Evolutionary conservation across 1,284 basidiomycete genomes (phyloP).

Genomic region (Amylostereum areolatum): DNA sequence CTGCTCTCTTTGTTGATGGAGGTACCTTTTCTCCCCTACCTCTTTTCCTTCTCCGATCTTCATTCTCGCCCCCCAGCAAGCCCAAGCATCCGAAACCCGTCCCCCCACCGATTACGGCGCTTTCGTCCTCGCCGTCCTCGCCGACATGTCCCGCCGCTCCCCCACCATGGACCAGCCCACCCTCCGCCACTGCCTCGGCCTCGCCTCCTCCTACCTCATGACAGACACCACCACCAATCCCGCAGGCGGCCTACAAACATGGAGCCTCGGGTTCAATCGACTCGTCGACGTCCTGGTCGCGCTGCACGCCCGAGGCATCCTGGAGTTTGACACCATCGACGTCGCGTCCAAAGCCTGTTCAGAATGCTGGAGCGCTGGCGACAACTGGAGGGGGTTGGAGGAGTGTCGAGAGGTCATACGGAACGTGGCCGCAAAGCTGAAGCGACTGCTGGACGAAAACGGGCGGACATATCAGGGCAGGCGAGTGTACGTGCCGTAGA

Average conservation of each 20-base stretch:
- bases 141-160: conserved; percentile 40
- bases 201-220: conserved; percentile 70
- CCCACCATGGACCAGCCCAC: conserved; percentile 53
- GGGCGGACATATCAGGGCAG: conserved; percentile 62
- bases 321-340: conserved; percentile 67
- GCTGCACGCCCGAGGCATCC: conserved; percentile 54
- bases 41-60: background rate
- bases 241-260: conserved; percentile 47
- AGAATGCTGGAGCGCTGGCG: conserved; percentile 72
- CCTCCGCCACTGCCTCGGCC: conserved; percentile 55
- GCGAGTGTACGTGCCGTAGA: conserved; percentile 52
- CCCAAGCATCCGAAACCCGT: background rate
- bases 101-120: conserved; percentile 49
- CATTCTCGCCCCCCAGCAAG: background rate
- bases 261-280: conserved; percentile 59
- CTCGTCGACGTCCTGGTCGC: conserved; percentile 67
- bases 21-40: background rate
- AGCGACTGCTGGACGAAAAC: conserved; percentile 58
- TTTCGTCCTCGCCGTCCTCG: conserved; percentile 51
- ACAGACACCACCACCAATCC: conserved; percentile 65
- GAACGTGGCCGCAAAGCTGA: conserved; percentile 54
- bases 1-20: background rate
- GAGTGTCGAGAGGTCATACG: conserved; percentile 54
- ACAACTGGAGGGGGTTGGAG: conserved; percentile 60
- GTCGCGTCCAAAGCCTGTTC: conserved; percentile 71